Conservation (phyloP, 163 green algal species). For the Scenedesmus sp. region DNA sequence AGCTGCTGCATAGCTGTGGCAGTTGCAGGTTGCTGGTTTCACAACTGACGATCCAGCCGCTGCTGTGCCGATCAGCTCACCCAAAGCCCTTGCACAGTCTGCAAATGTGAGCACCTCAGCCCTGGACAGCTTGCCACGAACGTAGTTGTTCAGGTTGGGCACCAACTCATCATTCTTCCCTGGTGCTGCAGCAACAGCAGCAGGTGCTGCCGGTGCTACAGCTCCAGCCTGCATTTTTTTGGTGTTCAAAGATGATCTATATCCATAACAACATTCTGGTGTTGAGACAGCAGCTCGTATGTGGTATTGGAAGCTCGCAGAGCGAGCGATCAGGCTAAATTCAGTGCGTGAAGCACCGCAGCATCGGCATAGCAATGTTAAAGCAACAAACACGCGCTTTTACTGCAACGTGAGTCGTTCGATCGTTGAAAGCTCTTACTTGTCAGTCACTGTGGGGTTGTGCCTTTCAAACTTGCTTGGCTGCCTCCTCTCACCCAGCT, state of each 20-base stretch:
- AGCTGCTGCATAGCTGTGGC: neutral
- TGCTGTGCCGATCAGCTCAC: neutral
- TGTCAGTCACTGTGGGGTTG: neutral
- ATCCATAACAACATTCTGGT: neutral
- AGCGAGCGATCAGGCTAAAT: too few species aligned
- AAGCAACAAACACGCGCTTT: neutral
- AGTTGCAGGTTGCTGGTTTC: neutral
- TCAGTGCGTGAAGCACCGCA: too few species aligned
- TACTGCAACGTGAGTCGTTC: neutral
- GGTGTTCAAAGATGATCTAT: neutral
- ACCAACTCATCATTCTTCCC: conserved; percentile 45
- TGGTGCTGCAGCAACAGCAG: conserved; percentile 8
- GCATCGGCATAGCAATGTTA: too few species aligned
- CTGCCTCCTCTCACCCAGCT: neutral
- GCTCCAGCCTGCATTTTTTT: neutral
- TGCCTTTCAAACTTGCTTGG: neutral
- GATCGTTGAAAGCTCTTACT: neutral
- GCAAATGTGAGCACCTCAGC: conserved; percentile 58
- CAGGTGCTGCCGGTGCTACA: neutral
- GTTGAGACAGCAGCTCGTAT: too few species aligned
- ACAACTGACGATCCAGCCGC: neutral
- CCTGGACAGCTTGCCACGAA: conserved; percentile 55
- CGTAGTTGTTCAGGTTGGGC: conserved; percentile 65
- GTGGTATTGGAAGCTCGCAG: too few species aligned
- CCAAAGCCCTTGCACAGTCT: conserved; percentile 51